Base-by-base conservation (phyloP, 805 yeast species). In the Kuraishia cidri region DNA sequence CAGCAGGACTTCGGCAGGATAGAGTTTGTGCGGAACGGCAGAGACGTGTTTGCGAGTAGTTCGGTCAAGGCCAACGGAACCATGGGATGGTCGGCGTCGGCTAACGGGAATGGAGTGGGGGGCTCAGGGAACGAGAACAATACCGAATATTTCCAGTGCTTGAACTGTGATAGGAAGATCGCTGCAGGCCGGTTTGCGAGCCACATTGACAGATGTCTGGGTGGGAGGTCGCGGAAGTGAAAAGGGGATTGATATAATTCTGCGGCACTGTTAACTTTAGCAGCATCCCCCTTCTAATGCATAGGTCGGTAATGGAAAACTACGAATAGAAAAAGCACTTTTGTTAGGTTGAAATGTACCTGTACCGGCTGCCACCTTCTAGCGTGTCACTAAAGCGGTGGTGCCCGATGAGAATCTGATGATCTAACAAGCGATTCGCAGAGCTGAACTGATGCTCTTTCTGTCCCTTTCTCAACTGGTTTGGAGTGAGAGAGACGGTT, bases 171-270 rank as follows among this genome's bases (percentile, higher is more conserved):
- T 13, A 65, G 98, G 36, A 85, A 79, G 46, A 80, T 90, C 6
- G 90, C 95, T 1, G 95, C 95, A 1, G 80, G 84, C 24, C 63
- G 98, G 37, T 88, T 85, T 64, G 97, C 97, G 2, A 87, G 84
- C 26, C 98, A 90, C 56, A 67, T 90, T 20, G 94, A 87, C 50
- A 75, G 95, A 45, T 90, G 98, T 51, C 56, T 87, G 16, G 84
- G 85, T 28, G 82, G 96, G 9, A 69, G 83, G 37, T 62, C 64
- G 17, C 58, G 77, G 41, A 62, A 67, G 40, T 60, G 37, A 45
- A 5, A 21, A 15, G 14, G 11, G 16, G 14, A n/a, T n/a, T n/a
- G n/a, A 27, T 11, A 7, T 21, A 10, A 10, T n/a, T n/a, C n/a
- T n/a, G n/a, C n/a, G n/a, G n/a, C n/a, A 7, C 7, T 20, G 10